These are phyloP conservation scores for Bryopsis sp. DNA, from an alignment of 139 green algal species.

Conservation along the genomic window DNA sequence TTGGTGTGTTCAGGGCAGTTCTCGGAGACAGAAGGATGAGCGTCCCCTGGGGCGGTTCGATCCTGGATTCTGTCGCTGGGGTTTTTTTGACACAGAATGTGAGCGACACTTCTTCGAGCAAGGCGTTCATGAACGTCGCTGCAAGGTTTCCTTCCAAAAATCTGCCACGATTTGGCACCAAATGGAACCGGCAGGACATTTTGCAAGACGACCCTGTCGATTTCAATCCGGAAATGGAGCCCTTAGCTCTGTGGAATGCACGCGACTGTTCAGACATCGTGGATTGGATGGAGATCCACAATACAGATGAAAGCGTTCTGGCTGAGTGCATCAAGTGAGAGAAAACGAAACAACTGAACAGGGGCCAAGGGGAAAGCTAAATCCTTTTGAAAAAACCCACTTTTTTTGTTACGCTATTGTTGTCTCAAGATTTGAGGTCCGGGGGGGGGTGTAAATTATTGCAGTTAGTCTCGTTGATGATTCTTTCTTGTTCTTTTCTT, in stretches of 20 bases:
- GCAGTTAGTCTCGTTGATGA: too few species aligned
- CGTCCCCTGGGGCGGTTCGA: constrained; percentile 53
- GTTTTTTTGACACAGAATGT: constrained; percentile 78
- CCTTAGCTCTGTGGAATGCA: too few species aligned
- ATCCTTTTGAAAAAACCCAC: constrained; percentile 25
- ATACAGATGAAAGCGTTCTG: constrained; percentile 28
- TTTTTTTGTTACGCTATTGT: too few species aligned
- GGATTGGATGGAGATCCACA: constrained; percentile 53
- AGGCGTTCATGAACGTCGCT: constrained; percentile 66
- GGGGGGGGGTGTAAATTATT: too few species aligned
- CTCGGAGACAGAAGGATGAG: constrained; percentile 29
- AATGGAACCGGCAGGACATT: too few species aligned
- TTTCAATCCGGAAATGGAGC: too few species aligned
- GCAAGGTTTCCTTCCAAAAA: constrained; percentile 39
- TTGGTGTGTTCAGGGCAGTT: constrained; percentile 28
- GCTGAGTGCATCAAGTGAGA: constrained; percentile 44
- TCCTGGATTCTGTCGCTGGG: constrained; percentile 73
- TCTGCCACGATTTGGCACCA: too few species aligned
- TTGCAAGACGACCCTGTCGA: too few species aligned
- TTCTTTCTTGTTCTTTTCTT: too few species aligned
- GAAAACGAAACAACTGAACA: neutral
- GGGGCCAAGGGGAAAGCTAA: constrained; percentile 20
- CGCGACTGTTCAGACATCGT: too few species aligned
- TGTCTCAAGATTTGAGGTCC: too few species aligned
- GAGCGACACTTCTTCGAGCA: constrained; percentile 63